Base-by-base conservation (phyloP, 23 red algal genomes). In the Cyanidiococcus yangmingshanensis region DNA sequence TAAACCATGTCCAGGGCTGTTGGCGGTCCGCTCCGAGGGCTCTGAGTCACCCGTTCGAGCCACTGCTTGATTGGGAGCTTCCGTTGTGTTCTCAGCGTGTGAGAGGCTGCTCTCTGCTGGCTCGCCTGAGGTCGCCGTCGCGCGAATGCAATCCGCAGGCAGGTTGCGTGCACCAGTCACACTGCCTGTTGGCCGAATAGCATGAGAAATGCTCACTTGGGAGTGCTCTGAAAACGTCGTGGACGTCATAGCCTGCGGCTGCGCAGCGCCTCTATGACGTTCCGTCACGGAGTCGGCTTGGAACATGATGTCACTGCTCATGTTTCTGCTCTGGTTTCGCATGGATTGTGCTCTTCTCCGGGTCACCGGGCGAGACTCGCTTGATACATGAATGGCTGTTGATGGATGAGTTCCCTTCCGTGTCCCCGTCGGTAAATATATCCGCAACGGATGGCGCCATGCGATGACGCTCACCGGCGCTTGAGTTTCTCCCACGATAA, bases 181-280 rank as follows among this genome's bases (percentile, higher is more conserved):
- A 35, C 63, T 71, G 32, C 32, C 63, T 7, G 63, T 71, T 25
- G 63, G n/a, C 63, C 63, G 63, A 25, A 71, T 25, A 12, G 32
- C 32, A 35, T 35, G 63, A 12, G 63, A 71, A 71, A 35, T 71
- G 63, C 63, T 71, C 63, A 71, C 63, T 30, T 71, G 16, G 16
- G 63, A 71, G 63, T 71, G 63, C 27, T 71, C 63, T 2, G 63
- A 71, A 7, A 71, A 12, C n/a, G 63, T 71, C 12, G n/a, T 71
- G 63, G 32, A 32, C n/a, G 63, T 71, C 63, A 71, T 71, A 7
- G 63, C 16, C 32, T 71, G 63, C 7, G 32, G 63, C 27, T 25
- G 63, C 27, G 63, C 3, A 7, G 21, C n/a, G 3, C 16, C 7
- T 7, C 7, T 2, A 2, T 12, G 16, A 2, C 27, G 63, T 71